phyloP scores from a whole-genome alignment of 768 basidiomycete species.

The Tylopilus rubrobrunneus region DNA sequence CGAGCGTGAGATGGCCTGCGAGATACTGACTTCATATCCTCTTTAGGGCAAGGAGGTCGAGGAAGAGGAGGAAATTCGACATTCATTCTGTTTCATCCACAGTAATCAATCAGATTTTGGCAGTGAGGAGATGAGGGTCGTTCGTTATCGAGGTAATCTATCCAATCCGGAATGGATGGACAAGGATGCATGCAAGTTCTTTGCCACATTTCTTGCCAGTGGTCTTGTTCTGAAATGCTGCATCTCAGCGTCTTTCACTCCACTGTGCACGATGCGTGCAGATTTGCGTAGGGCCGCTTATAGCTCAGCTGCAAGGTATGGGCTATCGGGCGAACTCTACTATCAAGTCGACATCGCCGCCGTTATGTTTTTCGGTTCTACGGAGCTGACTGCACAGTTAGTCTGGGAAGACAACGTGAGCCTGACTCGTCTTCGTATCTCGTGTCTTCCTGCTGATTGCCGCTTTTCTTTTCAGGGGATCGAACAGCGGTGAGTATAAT shows the following conservation, averaged over 20 bases:
- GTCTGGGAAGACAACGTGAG: slow-evolving; percentile 4
- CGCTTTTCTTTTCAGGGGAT: neutral
- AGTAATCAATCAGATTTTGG: no score
- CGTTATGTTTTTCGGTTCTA: neutral
- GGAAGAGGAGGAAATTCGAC: slow-evolving; percentile 1
- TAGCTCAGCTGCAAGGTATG: neutral
- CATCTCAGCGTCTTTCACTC: neutral
- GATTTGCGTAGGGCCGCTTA: neutral
- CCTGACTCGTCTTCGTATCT: neutral
- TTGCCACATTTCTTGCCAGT: neutral
- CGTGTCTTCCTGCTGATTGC: no score
- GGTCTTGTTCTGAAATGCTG: neutral
- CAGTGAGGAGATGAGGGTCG: neutral
- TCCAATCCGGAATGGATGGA: slow-evolving; percentile 4
- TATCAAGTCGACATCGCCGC: neutral
- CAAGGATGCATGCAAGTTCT: slow-evolving; percentile 4
- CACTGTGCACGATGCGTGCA: neutral
- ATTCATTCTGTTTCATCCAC: no score
- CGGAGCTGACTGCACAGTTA: slow-evolving; percentile 2
- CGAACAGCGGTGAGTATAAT: neutral
- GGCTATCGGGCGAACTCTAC: neutral
- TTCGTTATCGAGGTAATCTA: slow-evolving; percentile 1
- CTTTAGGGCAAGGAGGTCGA: slow-evolving; percentile 3
- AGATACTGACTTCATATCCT: neutral
- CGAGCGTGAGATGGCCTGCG: neutral